phyloP scores from a whole-genome alignment of 768 basidiomycete genomes.

The Chlorophyllum brunneum region DNA sequence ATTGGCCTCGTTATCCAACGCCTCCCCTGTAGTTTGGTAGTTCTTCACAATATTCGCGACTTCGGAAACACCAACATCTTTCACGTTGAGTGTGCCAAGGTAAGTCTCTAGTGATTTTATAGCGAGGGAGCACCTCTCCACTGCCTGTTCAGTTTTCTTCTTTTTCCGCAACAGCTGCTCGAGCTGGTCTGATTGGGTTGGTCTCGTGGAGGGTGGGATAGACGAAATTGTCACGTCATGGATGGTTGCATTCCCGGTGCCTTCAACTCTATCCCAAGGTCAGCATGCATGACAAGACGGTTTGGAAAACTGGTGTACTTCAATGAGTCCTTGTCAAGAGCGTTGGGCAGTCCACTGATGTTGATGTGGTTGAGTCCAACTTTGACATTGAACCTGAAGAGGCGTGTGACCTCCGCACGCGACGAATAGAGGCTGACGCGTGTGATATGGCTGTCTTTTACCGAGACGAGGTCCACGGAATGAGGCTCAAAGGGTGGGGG shows the following conservation, averaged over 20 bases:
- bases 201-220: slow-evolving; percentile 14
- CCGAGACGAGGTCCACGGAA: slow-evolving; percentile 27
- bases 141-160: slow-evolving; percentile 23
- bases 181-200: slow-evolving; percentile 24
- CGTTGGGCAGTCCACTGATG: slow-evolving; percentile 34
- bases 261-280: slow-evolving; percentile 34
- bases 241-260: slow-evolving; percentile 39
- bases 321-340: slow-evolving; percentile 35
- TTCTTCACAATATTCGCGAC: slow-evolving; percentile 26
- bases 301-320: slow-evolving; percentile 23
- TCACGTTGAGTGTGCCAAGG: slow-evolving; percentile 28
- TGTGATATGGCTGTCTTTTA: slow-evolving; percentile 31
- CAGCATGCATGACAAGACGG: not conserved
- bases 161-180: slow-evolving; percentile 22
- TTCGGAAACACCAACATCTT: slow-evolving; percentile 26
- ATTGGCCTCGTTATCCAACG: slow-evolving; percentile 28
- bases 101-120: slow-evolving; percentile 29
- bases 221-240: slow-evolving; percentile 38
- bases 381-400: slow-evolving; percentile 33
- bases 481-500: slow-evolving; percentile 19
- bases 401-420: slow-evolving; percentile 38
- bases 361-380: slow-evolving; percentile 38
- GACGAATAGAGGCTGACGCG: slow-evolving; percentile 37
- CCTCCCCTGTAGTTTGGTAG: slow-evolving; percentile 30
- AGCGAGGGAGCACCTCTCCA: slow-evolving; percentile 26